Evolutionary conservation across 345 rosid genomes (phyloP), one percentile per base, ranked within the genome.

Genomic region (Aegle marmelos): DNA sequence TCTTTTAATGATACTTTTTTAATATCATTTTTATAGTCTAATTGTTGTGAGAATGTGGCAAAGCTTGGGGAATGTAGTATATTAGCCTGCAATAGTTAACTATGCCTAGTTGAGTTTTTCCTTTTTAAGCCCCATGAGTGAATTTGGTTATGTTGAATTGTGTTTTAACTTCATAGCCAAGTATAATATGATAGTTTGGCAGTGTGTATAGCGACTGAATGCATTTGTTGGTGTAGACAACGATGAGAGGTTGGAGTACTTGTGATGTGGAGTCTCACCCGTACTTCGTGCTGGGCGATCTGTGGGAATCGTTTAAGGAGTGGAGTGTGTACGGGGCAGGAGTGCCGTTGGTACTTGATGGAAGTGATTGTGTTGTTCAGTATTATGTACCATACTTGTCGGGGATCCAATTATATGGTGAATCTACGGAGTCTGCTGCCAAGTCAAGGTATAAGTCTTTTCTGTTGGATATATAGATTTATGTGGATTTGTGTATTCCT

Each of bases 241-340:
- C 83, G 30, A 71, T 74, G 66, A 85, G 82, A 75, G 87, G 83
- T 33, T 85, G 93, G 96, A 88, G 88, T 72, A 85, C 79, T 16
- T 78, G 84, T 4, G 87, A 82, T 48, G 60, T 76, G 2, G 90
- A 90, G 84, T 64, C 27, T 74, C 90, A 82, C 54, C 87, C 91
- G 0, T 92, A 84, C 73, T 94, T 92, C 87, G 63, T 82, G 54
- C 82, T 94, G 48, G 93, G 84, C 62, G 97, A 91, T 89, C 76
- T 94, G 74, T 94, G 98, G 94, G 92, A 90, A 79, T 92, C 93
- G 10, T 91, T 94, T 17, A 88, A 80, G 78, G 97, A 94, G 68
- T 92, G 98, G 97, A 94, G 98, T 64, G 97, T 91, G 1, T 92
- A 90, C 24, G 95, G 98, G 22, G 91, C 89, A 0, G 98, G 97